Evolutionary conservation across 2,329 filamentous ascomycete species (phyloP).

Genomic region (Aspergillus brunneoviolaceus): DNA sequence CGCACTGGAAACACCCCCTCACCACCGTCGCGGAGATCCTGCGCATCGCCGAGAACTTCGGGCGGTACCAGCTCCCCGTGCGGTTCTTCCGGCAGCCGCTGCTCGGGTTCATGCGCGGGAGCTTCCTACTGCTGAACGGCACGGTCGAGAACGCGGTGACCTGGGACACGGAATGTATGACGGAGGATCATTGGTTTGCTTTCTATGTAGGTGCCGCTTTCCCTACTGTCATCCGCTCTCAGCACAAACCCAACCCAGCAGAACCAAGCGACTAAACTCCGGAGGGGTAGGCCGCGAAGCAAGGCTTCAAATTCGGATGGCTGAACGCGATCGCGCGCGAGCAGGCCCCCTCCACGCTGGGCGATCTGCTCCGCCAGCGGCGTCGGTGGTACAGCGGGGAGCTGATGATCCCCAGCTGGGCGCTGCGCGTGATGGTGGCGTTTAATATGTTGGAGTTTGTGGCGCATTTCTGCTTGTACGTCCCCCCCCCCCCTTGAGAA

Average conservation of each 20-base stretch:
- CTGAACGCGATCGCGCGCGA: constrained; percentile 12
- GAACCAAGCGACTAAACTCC: too few relatives aligned
- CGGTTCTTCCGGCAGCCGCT: constrained; percentile 8
- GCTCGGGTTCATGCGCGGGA: constrained; percentile 3
- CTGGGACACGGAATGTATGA: constrained; percentile 13
- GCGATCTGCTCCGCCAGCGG: constrained; percentile 11
- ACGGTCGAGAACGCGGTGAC: constrained; percentile 13
- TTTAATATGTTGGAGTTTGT: neutral
- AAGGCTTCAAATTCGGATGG: constrained; percentile 16
- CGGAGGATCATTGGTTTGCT: constrained; percentile 16
- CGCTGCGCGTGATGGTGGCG: neutral
- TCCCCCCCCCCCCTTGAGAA: neutral
- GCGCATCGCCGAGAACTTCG: constrained; percentile 13
- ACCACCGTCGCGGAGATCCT: constrained; percentile 12
- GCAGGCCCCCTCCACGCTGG: constrained; percentile 8
- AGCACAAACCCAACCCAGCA: too few relatives aligned
- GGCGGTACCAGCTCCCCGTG: constrained; percentile 13
- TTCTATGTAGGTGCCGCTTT: constrained; percentile 10
- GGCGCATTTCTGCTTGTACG: neutral
- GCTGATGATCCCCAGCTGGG: constrained; percentile 2
- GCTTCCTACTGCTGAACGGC: neutral
- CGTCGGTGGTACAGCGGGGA: constrained; percentile 14
- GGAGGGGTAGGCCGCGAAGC: constrained; percentile 2
- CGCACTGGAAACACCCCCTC: constrained; percentile 11
- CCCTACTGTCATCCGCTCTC: neutral